Conservation (phyloP, 2,329 filamentous ascomycete species). For the Neonectria sp. region DNA sequence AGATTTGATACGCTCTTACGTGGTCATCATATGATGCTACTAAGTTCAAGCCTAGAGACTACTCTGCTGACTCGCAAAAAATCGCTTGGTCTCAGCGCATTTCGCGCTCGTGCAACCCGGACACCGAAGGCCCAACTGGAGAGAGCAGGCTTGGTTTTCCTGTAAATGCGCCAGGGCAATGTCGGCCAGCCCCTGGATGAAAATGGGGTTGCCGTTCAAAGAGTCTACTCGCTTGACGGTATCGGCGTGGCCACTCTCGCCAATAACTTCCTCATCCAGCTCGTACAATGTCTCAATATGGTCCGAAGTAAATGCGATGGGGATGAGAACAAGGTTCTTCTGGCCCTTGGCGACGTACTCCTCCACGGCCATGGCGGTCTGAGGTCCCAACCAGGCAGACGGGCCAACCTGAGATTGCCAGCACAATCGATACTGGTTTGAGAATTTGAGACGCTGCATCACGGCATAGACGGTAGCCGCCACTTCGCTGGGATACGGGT, state of each 20-base stretch:
- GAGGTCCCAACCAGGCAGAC: conserved; percentile 93
- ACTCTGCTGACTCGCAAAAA: conserved; percentile 66
- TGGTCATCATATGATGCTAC: conserved; percentile 4
- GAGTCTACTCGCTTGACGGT: conserved; percentile 92
- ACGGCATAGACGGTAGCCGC: conserved; percentile 96
- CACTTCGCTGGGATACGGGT: conserved; percentile 96
- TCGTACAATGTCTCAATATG: conserved; percentile 98
- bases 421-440: conserved; percentile 92
- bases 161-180: conserved; percentile 86
- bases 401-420: conserved; percentile 99
- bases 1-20: not conserved
- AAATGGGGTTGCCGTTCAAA: conserved; percentile 90
- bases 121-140: conserved; percentile 91
- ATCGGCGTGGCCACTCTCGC: conserved; percentile 83
- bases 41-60: conserved; percentile 36
- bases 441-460: conserved; percentile 91
- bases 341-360: conserved; percentile 92
- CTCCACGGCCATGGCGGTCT: conserved; percentile 90
- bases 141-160: conserved; percentile 77
- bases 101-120: conserved; percentile 93
- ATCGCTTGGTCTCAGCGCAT: conserved; percentile 83
- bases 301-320: conserved; percentile 98
- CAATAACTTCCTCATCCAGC: conserved; percentile 94
- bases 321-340: conserved; percentile 91
- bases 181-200: conserved; percentile 91